A percentile compares a stretch with the other conserved stretches of the same genome.
These are phyloP conservation scores for Calonectria crousiana DNA, from an alignment of 2,329 filamentous ascomycete species.

Conservation along the genomic window DNA sequence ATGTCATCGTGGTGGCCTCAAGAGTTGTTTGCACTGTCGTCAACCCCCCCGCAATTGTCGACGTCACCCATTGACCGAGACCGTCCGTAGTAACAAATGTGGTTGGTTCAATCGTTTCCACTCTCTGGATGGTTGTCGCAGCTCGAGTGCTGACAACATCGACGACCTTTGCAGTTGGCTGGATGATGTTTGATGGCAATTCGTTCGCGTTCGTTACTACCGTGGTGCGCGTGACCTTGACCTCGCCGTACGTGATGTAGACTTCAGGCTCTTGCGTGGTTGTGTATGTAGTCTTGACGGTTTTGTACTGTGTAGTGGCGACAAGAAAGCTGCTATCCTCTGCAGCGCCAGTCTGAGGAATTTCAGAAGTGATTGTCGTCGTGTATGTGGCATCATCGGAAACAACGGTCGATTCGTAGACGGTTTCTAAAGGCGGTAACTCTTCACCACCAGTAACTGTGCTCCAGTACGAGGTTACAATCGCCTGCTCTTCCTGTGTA, in stretches of 20 bases:
- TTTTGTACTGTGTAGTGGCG: neutral
- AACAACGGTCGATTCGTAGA: neutral
- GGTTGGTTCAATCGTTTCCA: neutral
- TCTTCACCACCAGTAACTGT: neutral
- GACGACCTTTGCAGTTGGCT: neutral
- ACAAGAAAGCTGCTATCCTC: neutral
- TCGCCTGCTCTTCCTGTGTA: neutral
- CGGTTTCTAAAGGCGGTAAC: neutral
- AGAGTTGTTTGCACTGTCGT: neutral
- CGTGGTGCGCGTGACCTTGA: neutral
- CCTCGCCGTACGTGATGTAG: neutral
- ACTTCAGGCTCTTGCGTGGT: neutral
- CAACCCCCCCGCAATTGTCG: neutral
- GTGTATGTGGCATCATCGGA: neutral
- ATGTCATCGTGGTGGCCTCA: neutral
- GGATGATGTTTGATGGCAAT: neutral
- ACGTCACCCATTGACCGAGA: neutral
- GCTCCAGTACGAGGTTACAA: neutral
- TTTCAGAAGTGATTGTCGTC: neutral
- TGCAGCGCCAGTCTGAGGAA: neutral
- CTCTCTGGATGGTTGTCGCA: constrained; percentile 1
- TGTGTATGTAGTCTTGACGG: neutral
- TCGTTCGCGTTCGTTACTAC: neutral
- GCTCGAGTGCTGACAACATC: constrained; percentile 10
- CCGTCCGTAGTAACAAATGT: neutral